These are phyloP conservation scores for Isatis tinctoria DNA, from an alignment of 345 rosid genomes.

Conservation along the genomic window DNA sequence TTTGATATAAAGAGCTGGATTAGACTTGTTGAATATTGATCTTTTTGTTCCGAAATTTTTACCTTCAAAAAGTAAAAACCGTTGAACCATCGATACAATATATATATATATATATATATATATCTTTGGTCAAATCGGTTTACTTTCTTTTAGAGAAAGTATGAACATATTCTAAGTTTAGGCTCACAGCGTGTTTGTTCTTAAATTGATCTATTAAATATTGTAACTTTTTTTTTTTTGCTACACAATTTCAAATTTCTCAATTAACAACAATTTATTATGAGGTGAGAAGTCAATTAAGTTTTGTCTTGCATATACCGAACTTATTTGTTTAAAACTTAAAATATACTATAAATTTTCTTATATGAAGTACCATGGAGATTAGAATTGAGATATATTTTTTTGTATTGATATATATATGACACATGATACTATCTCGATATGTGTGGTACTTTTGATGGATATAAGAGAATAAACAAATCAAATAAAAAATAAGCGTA, in stretches of 20 bases:
- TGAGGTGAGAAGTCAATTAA: background rate
- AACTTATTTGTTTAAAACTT: background rate
- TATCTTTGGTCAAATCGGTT: background rate
- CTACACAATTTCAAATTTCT: background rate
- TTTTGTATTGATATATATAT: background rate
- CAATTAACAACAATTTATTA: background rate
- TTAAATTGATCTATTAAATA: background rate
- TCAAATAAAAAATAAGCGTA: background rate
- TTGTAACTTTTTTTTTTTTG: background rate
- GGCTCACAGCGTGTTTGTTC: background rate
- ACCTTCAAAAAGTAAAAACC: background rate
- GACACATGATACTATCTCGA: background rate
- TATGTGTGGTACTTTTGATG: background rate
- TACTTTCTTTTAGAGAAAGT: background rate
- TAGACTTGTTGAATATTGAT: constrained; percentile 18
- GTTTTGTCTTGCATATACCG: background rate
- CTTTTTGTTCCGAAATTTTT: background rate
- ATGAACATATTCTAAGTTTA: background rate
- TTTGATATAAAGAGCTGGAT: constrained; percentile 11
- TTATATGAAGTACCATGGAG: background rate
- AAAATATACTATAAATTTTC: background rate
- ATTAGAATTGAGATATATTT: background rate
- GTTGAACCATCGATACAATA: background rate
- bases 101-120: too few species aligned
- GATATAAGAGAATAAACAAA: background rate